Evolutionary conservation across 2,329 filamentous ascomycete species (phyloP), one percentile per base, ranked within the genome.

Genomic region (Didymella sp.): DNA sequence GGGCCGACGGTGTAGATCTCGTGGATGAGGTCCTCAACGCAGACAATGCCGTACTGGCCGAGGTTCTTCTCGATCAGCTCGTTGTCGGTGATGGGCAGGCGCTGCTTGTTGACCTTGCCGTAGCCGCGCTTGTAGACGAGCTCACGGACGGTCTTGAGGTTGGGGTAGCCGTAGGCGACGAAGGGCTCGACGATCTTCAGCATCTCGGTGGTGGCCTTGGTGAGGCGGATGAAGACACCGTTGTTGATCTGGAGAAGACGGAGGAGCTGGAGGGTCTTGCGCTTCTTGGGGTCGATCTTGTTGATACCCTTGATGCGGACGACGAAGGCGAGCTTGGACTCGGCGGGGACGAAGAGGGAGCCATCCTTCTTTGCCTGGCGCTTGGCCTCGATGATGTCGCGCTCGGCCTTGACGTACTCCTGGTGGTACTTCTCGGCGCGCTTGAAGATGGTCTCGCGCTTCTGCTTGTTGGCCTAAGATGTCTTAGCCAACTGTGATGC

Each of bases 241-340:
- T 96, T 98, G 92, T 99, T 99, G 91, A 99, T 99, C 87, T 99
- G 95, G 79, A 99, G 90, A 69, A 99, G 92, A 88, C 95, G 94
- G 81, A 99, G 94, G 63, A 99, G 91, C 85, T 99, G 95, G 75
- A 99, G 90, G 80, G 96, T 98, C 90, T 99, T 99, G 88, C 95
- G 94, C 83, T 96, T 96, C 91, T 99, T 98, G 77, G 95, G 95
- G 81, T 96, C 89, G 77, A 99, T 98, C 91, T 99, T 99, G 92
- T 98, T 98, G 92, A 99, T 98, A 97, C 94, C 95, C 92, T 99
- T 99, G 89, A 99, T 99, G 82, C 95, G 94, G 84, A 98, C 84
- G 76, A 98, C 89, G 82, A 99, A 99, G 85, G 95, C 92, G 79
- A 99, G 86, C 85, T 96, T 97, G 81, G 91, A 84, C 88, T 99